A percentile compares a stretch with the other conserved stretches of the same genome.
phyloP scores from a whole-genome alignment of 2,329 filamentous ascomycete genomes.

The Macrophomina pseudophaseolina region DNA sequence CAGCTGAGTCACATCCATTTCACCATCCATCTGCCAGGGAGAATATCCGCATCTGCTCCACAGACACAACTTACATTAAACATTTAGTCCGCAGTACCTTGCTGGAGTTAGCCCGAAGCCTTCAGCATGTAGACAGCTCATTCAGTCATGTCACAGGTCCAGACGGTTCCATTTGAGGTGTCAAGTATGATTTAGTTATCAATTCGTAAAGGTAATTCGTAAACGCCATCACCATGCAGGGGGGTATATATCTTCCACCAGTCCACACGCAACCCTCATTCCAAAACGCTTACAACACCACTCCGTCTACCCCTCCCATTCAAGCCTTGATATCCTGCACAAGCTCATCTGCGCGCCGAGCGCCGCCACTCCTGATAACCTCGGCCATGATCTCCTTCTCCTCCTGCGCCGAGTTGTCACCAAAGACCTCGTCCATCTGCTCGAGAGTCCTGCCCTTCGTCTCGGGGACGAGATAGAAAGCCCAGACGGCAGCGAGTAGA shows the following conservation, averaged over 20 bases:
- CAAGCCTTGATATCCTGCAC: slow-evolving; percentile 21
- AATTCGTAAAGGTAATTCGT: not conserved
- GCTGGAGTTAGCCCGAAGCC: no score
- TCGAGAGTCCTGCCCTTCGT: slow-evolving; percentile 42
- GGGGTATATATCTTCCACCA: not conserved
- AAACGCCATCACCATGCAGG: not conserved
- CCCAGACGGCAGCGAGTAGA: slow-evolving; percentile 41
- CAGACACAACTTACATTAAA: no score
- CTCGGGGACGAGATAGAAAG: slow-evolving; percentile 42
- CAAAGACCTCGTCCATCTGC: slow-evolving; percentile 46
- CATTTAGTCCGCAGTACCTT: no score
- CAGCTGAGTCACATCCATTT: no score
- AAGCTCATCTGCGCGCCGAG: slow-evolving; percentile 5
- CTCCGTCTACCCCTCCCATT: not conserved
- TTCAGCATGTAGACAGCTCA: no score
- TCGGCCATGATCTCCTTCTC: slow-evolving; percentile 35
- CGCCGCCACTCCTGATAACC: slow-evolving; percentile 8
- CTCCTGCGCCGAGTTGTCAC: slow-evolving; percentile 37
- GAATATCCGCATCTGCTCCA: no score
- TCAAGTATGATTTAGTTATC: not conserved
- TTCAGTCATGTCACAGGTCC: no score
- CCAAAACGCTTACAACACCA: not conserved
- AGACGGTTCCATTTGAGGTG: no score
- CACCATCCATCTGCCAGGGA: no score
- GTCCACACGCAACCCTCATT: not conserved